Base-by-base conservation (phyloP, 108 stramenopile genomes). In the Stephanodiscus triporus region DNA sequence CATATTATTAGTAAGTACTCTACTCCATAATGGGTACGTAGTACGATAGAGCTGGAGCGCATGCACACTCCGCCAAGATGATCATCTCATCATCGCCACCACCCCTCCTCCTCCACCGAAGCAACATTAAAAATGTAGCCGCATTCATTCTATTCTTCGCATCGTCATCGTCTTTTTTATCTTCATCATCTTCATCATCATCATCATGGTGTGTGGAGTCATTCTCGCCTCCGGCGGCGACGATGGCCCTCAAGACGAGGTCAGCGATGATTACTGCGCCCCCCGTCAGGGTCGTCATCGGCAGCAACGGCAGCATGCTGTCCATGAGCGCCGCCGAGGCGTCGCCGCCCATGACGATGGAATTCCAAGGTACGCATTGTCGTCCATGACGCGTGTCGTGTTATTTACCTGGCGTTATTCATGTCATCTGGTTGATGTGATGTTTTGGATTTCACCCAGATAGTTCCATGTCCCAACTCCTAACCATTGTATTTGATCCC, bases 191-290 rank as follows among this genome's bases (percentile, higher is more conserved):
- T n/a, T n/a, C n/a, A 36, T 50, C 49, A 50, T 8, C 20, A 53
- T 53, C 24, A 53, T 53, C 19, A 53, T 53, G 51, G 51, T 24
- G 51, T n/a, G 51, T 8, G 23, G 51, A 20, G 9, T 53, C 51
- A 53, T 53, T 53, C 24, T 53, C 51, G 23, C 6, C 51, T 8
- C 24, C 7, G 23, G 40, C 40, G 40, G 40, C 40, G 40, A 9
- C 10, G 40, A 9, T 40, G 4, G 40, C 40, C 40, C 40, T 9
- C 0, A 40, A 40, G 40, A 40, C 40, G 40, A 40, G 40, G 40
- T 40, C 40, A 0, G 11, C 40, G 8, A 11, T 9, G 40, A 11
- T 9, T 0, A 40, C 40, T 4, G 40, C 40, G 10, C 40, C 40
- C 40, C 8, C 19, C 51, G 23, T 6, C 51, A 8, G 20, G 14